Evolutionary conservation across 768 basidiomycete genomes (phyloP).

Genomic region (Pleurotus platypus): DNA sequence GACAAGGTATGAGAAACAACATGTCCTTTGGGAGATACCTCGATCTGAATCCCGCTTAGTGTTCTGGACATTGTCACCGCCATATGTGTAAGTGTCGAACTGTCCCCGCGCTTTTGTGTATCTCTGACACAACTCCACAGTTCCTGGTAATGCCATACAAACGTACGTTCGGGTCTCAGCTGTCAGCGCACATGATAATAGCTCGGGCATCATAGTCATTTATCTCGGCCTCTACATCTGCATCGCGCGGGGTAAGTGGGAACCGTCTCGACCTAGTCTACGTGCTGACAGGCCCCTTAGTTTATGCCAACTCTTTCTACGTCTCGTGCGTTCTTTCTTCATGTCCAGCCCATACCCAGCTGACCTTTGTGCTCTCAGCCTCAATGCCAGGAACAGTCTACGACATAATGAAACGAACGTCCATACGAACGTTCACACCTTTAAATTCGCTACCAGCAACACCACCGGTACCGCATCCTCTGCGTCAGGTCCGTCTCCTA

Average conservation of each 20-base stretch:
- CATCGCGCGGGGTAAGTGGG: constrained; percentile 1
- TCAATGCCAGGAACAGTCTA: constrained; percentile 5
- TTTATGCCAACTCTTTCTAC: constrained; percentile 7
- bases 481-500: neutral
- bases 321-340: neutral
- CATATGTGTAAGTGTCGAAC: constrained; percentile 3
- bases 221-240: constrained; percentile 8
- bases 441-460: constrained; percentile 1
- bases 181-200: neutral
- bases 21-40: too few species aligned
- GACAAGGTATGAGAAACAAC: neutral
- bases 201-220: neutral
- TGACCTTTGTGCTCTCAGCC: neutral
- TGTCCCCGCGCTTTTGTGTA: neutral
- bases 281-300: neutral
- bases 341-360: neutral
- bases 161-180: constrained; percentile 1
- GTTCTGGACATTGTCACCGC: constrained; percentile 6
- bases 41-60: neutral
- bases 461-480: neutral
- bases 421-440: constrained; percentile 4
- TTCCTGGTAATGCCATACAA: constrained; percentile 9
- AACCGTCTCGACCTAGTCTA: neutral
- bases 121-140: neutral
- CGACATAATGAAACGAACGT: constrained; percentile 5